Evolutionary conservation across 192 early-diverging fungal species (phyloP).

Genomic region (Thamnidium elegans): DNA sequence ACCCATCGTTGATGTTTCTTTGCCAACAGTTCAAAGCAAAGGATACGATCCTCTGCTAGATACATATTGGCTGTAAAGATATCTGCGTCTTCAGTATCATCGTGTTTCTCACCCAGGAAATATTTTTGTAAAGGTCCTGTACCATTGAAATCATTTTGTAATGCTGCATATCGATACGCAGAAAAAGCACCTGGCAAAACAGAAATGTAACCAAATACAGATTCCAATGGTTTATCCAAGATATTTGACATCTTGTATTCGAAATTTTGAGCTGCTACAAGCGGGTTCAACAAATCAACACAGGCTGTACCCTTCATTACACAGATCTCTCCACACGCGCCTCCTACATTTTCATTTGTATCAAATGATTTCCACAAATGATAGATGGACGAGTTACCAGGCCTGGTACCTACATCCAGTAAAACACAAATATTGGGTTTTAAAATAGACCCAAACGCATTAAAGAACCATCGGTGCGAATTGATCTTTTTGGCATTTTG

Average conservation of each 20-base stretch:
- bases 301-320: slow-evolving; percentile 74
- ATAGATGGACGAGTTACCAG: slow-evolving; percentile 79
- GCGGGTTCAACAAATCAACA: slow-evolving; percentile 72
- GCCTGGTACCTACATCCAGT: slow-evolving; percentile 92
- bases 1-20: slow-evolving; percentile 65
- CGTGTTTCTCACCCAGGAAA: slow-evolving; percentile 89
- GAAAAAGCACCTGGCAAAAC: slow-evolving; percentile 97
- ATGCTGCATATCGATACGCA: slow-evolving; percentile 86
- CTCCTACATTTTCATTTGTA: slow-evolving; percentile 73
- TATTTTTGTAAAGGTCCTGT: slow-evolving; percentile 69
- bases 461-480: slow-evolving; percentile 97
- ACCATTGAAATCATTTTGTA: slow-evolving; percentile 63
- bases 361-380: slow-evolving; percentile 94
- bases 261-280: slow-evolving; percentile 95
- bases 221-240: slow-evolving; percentile 94
- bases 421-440: slow-evolving; percentile 88
- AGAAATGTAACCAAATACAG: slow-evolving; percentile 93
- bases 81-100: slow-evolving; percentile 52
- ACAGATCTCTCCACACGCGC: slow-evolving; percentile 94
- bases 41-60: slow-evolving; percentile 68
- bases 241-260: slow-evolving; percentile 99
- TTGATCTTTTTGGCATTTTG: slow-evolving; percentile 94
- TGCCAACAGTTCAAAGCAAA: slow-evolving; percentile 78
- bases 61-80: slow-evolving; percentile 72
- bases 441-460: slow-evolving; percentile 80